A percentile compares a stretch with the other conserved stretches of the same genome.
phyloP scores from a whole-genome alignment of 169 alveolate species.

The Plasmodium chabaudi region DNA sequence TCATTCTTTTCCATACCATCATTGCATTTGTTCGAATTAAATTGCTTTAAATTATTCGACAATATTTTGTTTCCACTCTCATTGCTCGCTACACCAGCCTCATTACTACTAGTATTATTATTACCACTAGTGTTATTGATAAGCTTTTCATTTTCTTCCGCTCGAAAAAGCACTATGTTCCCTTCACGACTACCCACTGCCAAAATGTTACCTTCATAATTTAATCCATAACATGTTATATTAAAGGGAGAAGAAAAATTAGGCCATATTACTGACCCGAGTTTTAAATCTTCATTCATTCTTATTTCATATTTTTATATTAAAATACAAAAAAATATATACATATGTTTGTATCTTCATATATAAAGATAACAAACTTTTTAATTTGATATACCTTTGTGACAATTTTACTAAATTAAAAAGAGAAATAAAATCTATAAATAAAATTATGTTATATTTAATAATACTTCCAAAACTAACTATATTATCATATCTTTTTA shows the following conservation, averaged over 20 bases:
- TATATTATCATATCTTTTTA: too few relatives aligned
- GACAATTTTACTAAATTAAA: too few relatives aligned
- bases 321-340: neutral
- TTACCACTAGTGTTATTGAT: neutral
- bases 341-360: neutral
- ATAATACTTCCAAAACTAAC: too few relatives aligned
- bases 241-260: constrained; percentile 73
- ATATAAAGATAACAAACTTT: too few relatives aligned
- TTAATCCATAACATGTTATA: constrained; percentile 52
- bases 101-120: neutral
- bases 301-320: constrained; percentile 53
- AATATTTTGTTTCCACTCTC: neutral
- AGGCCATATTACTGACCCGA: constrained; percentile 77
- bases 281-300: constrained; percentile 76
- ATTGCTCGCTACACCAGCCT: neutral
- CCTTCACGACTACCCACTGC: constrained; percentile 71
- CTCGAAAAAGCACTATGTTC: constrained; percentile 50
- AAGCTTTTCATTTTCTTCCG: constrained; percentile 13
- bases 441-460: too few relatives aligned
- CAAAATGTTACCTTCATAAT: constrained; percentile 18
- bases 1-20: neutral
- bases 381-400: too few relatives aligned
- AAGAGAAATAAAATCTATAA: neutral
- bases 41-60: neutral
- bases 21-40: neutral